Conservation (phyloP, 495 filamentous ascomycete genomes). For the Penicillium macrosclerotiorum region DNA sequence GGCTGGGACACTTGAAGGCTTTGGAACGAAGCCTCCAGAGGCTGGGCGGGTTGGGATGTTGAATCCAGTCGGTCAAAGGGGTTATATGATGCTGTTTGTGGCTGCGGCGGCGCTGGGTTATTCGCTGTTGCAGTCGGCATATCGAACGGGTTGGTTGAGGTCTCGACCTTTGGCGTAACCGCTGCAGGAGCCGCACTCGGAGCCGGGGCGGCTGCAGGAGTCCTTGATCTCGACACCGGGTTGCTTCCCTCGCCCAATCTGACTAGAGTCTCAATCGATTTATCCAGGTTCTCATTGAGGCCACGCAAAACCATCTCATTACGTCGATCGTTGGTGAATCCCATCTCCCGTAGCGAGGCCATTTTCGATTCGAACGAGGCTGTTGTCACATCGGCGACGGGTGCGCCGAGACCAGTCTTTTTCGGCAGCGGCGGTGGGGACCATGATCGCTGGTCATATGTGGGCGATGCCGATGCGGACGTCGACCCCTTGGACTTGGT, state of each 20-base stretch:
- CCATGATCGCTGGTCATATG: slow-evolving; percentile 23
- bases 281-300: slow-evolving; percentile 78
- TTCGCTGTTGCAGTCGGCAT: slow-evolving; percentile 28
- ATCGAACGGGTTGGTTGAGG: slow-evolving; percentile 53
- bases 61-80: slow-evolving; percentile 60
- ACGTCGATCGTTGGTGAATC: slow-evolving; percentile 79
- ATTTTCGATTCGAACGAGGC: slow-evolving; percentile 67
- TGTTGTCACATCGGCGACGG: slow-evolving; percentile 56
- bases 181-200: slow-evolving; percentile 8
- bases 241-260: slow-evolving; percentile 68
- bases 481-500: slow-evolving; percentile 28
- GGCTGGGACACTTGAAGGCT: slow-evolving; percentile 68
- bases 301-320: slow-evolving; percentile 78
- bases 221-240: slow-evolving; percentile 38
- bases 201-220: slow-evolving; percentile 32
- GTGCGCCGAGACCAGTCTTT: slow-evolving; percentile 64
- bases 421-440: slow-evolving; percentile 51
- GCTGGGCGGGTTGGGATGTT: slow-evolving; percentile 50
- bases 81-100: slow-evolving; percentile 46
- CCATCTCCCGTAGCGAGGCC: slow-evolving; percentile 81
- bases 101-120: slow-evolving; percentile 30
- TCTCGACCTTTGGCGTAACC: slow-evolving; percentile 7
- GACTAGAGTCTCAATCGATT: slow-evolving; percentile 76
- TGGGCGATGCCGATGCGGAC: slow-evolving; percentile 32
- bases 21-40: slow-evolving; percentile 68